These are phyloP conservation scores for Sporisorium graminicola DNA, from an alignment of 1,284 basidiomycete genomes.

Conservation along the genomic window DNA sequence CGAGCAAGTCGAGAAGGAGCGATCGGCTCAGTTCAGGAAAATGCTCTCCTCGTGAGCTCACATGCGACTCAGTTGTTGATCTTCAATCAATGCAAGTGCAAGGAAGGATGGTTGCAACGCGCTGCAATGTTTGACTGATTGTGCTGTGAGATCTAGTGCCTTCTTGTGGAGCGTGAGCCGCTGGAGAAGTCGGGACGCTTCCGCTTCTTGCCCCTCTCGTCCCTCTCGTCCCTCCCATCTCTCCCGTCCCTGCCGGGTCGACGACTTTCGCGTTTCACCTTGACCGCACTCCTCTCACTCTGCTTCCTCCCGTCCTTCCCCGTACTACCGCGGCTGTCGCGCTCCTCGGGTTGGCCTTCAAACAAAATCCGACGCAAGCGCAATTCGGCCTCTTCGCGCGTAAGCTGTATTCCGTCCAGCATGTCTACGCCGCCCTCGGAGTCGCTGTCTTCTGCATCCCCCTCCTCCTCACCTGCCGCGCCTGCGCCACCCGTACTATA, in stretches of 20 bases:
- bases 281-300: not conserved
- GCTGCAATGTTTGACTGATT: too few relatives aligned
- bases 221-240: not conserved
- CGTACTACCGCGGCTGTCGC: not conserved
- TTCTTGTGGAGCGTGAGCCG: not conserved
- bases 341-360: constrained; percentile 6
- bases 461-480: not conserved
- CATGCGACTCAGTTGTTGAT: not conserved
- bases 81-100: too few relatives aligned
- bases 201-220: constrained; percentile 1
- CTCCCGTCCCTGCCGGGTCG: not conserved
- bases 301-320: not conserved
- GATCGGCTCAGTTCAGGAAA: constrained; percentile 10
- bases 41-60: not conserved
- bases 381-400: constrained; percentile 25
- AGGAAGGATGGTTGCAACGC: too few relatives aligned
- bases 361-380: constrained; percentile 27
- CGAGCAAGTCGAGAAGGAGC: constrained; percentile 6
- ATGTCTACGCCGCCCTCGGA: not conserved
- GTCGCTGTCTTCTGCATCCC: not conserved
- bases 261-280: not conserved
- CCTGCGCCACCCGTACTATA: too few relatives aligned
- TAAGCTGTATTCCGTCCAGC: constrained; percentile 12
- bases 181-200: not conserved
- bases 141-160: not conserved